Conservation (phyloP, 2,329 filamentous ascomycete genomes). For the Dothistroma septosporum region DNA sequence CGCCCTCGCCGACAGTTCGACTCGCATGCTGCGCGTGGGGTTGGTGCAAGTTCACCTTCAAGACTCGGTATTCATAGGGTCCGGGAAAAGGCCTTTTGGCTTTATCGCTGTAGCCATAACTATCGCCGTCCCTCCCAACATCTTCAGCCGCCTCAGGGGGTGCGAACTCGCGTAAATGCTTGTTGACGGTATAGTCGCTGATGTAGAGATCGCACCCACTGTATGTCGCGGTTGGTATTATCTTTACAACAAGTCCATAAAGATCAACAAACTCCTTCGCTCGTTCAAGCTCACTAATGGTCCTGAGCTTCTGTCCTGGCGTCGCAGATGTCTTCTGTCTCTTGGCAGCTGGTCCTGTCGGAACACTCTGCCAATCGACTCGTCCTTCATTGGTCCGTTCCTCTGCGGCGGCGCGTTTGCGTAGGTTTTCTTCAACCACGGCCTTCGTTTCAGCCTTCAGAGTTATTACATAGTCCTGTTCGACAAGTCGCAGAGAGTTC, state of each 20-base stretch:
- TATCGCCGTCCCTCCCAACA: slow-evolving; percentile 27
- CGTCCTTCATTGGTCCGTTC: neutral
- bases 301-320: slow-evolving; percentile 51
- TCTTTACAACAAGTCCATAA: slow-evolving; percentile 65
- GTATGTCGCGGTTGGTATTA: slow-evolving; percentile 39
- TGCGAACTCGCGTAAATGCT: slow-evolving; percentile 56
- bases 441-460: slow-evolving; percentile 24
- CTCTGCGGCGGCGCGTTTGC: neutral
- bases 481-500: slow-evolving; percentile 21
- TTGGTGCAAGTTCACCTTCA: slow-evolving; percentile 69
- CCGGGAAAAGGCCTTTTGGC: slow-evolving; percentile 59
- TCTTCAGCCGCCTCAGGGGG: slow-evolving; percentile 34
- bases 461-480: slow-evolving; percentile 35
- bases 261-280: slow-evolving; percentile 61
- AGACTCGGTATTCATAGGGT: slow-evolving; percentile 66
- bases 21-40: slow-evolving; percentile 61
- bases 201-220: slow-evolving; percentile 62
- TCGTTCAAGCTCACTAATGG: slow-evolving; percentile 59
- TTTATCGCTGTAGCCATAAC: slow-evolving; percentile 31
- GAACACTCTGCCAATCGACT: neutral
- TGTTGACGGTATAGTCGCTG: slow-evolving; percentile 77
- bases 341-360: slow-evolving; percentile 10
- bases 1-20: slow-evolving; percentile 52
- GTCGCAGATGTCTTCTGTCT: slow-evolving; percentile 5
- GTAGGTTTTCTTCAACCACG: neutral